Percentiles rank a stretch among this genome's conserved stretches.
Conservation (phyloP, 2,329 filamentous ascomycete genomes). For the Pseudodiploospora longispora region DNA sequence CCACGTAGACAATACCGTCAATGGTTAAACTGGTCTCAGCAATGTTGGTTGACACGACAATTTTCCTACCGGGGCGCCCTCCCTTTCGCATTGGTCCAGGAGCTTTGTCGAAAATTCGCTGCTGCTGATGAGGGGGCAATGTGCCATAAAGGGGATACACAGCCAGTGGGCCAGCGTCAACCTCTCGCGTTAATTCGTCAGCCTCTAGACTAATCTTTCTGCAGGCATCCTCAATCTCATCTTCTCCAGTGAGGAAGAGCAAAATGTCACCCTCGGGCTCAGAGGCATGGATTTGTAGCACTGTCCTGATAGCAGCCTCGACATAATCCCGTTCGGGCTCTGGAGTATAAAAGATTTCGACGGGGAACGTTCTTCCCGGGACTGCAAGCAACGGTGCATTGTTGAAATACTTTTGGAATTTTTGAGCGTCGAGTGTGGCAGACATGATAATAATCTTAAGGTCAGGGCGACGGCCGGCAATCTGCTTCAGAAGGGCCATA, state of each 20-base stretch:
- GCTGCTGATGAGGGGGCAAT: conserved; percentile 85
- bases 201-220: conserved; percentile 85
- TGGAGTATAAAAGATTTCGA: conserved; percentile 97
- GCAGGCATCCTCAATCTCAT: conserved; percentile 95
- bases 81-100: conserved; percentile 64
- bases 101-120: conserved; percentile 88
- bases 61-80: conserved; percentile 84
- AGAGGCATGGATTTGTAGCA: conserved; percentile 90
- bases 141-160: conserved; percentile 94
- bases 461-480: conserved; percentile 72
- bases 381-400: conserved; percentile 89
- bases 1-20: conserved; percentile 96
- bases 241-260: conserved; percentile 92
- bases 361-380: conserved; percentile 88
- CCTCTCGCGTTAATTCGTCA: conserved; percentile 86
- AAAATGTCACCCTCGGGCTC: conserved; percentile 90
- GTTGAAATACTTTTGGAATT: conserved; percentile 97
- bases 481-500: conserved; percentile 92
- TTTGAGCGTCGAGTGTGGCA: conserved; percentile 92
- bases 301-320: conserved; percentile 87
- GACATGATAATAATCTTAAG: conserved; percentile 99
- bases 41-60: conserved; percentile 94
- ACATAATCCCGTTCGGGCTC: conserved; percentile 96
- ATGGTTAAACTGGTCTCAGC: conserved; percentile 97
- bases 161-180: conserved; percentile 79